phyloP scores from a whole-genome alignment of 371 early-diverging fungal species.

The Apophysomyces sp. region DNA sequence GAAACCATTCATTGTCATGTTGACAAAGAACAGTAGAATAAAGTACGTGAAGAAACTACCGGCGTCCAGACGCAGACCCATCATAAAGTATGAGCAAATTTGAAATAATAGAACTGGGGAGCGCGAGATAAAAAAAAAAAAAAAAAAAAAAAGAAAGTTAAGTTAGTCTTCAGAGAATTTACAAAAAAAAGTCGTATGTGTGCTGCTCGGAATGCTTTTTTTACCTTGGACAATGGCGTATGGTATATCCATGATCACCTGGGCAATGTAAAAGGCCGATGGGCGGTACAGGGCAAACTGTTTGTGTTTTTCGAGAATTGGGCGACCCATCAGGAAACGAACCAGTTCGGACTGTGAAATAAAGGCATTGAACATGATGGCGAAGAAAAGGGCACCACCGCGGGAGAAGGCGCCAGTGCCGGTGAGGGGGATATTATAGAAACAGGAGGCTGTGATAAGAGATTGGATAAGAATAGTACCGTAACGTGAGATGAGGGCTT shows the following conservation, averaged over 20 bases:
- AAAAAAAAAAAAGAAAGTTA: neutral
- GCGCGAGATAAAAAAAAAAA: neutral
- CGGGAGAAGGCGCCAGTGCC: conserved; percentile 67
- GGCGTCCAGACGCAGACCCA: conserved; percentile 43
- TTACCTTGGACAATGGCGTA: conserved; percentile 41
- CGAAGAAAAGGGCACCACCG: conserved; percentile 68
- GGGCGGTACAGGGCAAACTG: conserved; percentile 66
- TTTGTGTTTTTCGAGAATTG: conserved; percentile 68
- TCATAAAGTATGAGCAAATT: conserved; percentile 48
- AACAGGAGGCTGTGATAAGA: conserved; percentile 70
- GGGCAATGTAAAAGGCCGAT: conserved; percentile 59
- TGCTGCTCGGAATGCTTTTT: conserved; percentile 17
- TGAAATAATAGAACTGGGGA: conserved; percentile 24
- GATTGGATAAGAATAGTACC: conserved; percentile 62
- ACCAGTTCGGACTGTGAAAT: conserved; percentile 54
- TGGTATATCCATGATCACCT: conserved; percentile 45
- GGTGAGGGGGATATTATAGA: conserved; percentile 51
- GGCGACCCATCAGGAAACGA: conserved; percentile 53
- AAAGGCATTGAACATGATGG: conserved; percentile 56
- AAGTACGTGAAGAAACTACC: conserved; percentile 54
- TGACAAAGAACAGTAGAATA: conserved; percentile 36
- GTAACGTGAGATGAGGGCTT: conserved; percentile 55
- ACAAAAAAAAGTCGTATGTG: no score
- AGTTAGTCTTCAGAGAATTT: no score
- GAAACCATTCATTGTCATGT: conserved; percentile 47